A percentile compares a stretch with the other conserved stretches of the same genome.
Evolutionary conservation across 2,329 filamentous ascomycete species (phyloP).

Genomic region (Fusarium sp.): DNA sequence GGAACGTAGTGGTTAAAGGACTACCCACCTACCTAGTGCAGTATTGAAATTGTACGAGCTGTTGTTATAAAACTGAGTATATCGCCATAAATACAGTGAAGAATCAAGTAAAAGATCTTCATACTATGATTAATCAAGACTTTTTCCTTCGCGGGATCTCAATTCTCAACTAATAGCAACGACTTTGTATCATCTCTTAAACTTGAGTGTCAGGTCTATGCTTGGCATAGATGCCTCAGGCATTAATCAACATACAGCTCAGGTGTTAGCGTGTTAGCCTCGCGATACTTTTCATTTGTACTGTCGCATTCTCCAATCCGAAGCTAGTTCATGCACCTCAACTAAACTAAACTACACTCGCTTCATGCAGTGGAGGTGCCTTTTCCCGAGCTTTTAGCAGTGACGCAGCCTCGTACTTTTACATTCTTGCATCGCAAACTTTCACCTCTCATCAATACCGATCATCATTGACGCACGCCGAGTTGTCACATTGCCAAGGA

Average conservation of each 20-base stretch:
- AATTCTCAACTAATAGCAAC: not conserved
- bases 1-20: no score
- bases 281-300: constrained; percentile 19
- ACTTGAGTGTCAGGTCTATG: constrained; percentile 1
- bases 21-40: not conserved
- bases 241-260: not conserved
- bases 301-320: constrained; percentile 27
- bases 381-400: constrained; percentile 44
- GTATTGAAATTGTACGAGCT: not conserved
- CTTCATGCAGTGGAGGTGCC: constrained; percentile 38
- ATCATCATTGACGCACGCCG: constrained; percentile 26
- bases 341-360: constrained; percentile 11
- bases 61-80: not conserved
- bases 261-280: constrained; percentile 35
- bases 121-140: not conserved
- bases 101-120: not conserved
- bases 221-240: constrained; percentile 38
- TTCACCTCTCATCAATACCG: constrained; percentile 16
- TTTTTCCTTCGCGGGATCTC: not conserved
- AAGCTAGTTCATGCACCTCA: constrained; percentile 41
- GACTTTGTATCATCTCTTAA: not conserved
- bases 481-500: constrained; percentile 9
- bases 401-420: constrained; percentile 40
- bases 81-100: not conserved
- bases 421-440: constrained; percentile 20